Evolutionary conservation across 78 protist species (phyloP).

Genomic region (Bodo saltans): DNA sequence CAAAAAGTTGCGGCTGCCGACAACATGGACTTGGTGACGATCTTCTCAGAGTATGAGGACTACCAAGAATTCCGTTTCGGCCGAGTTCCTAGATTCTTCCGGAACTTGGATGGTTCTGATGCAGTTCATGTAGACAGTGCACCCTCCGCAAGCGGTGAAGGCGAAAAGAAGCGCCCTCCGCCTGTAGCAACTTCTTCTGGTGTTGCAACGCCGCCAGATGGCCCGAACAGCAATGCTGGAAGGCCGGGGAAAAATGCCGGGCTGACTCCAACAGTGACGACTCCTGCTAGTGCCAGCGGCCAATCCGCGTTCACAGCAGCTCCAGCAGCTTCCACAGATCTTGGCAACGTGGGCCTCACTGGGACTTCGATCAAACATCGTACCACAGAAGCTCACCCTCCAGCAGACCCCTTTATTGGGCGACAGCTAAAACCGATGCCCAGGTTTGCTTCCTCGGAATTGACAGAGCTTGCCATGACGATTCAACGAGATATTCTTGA

Average conservation of each 20-base stretch:
- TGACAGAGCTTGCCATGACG: background rate
- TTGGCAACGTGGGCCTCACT: background rate
- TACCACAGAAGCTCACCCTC: background rate
- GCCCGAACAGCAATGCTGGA: background rate
- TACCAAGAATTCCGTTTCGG: constrained; percentile 50
- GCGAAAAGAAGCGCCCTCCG: background rate
- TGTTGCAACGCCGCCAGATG: background rate
- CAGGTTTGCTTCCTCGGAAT: background rate
- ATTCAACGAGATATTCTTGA: constrained; percentile 50
- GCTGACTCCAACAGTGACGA: background rate
- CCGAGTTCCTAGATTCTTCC: constrained; percentile 23
- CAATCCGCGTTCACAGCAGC: too few relatives aligned
- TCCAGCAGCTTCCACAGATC: background rate
- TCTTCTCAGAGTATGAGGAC: constrained; percentile 55
- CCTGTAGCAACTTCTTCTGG: background rate
- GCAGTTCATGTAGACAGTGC: too few relatives aligned
- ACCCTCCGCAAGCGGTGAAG: background rate
- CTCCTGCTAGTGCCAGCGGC: too few relatives aligned
- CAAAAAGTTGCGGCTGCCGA: constrained; percentile 23
- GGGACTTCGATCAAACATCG: background rate
- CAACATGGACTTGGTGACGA: constrained; percentile 27
- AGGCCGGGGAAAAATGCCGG: background rate
- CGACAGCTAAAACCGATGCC: background rate
- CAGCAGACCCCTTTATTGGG: background rate
- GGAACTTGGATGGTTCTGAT: background rate